Evolutionary conservation across 169 alveolate species (phyloP).

Genomic region (Plasmodium vinckei): DNA sequence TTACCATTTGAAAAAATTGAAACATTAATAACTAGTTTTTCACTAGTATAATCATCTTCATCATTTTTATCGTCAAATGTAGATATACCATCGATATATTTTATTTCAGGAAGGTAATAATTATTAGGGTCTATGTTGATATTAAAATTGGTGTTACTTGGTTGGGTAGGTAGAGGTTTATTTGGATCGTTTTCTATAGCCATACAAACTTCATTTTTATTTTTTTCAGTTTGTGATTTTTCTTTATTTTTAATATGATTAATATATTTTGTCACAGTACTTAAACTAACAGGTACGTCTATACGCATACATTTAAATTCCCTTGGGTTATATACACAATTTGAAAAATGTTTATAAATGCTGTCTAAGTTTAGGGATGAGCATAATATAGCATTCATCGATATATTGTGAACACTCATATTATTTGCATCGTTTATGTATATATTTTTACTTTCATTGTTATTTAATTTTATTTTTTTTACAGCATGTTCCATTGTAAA

Average conservation of each 20-base stretch:
- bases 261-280: constrained; percentile 29
- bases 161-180: background rate
- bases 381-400: constrained; percentile 80
- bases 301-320: constrained; percentile 85
- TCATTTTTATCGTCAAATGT: background rate
- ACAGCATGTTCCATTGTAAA: constrained; percentile 26
- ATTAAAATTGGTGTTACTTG: background rate
- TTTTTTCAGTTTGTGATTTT: background rate
- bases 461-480: constrained; percentile 30
- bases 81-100: background rate
- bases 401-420: constrained; percentile 82
- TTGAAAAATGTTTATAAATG: constrained; percentile 71
- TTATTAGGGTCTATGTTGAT: background rate
- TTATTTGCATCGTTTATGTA: constrained; percentile 52
- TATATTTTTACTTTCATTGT: constrained; percentile 32
- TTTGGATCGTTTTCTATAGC: background rate
- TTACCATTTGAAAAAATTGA: constrained; percentile 86
- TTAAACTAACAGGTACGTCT: constrained; percentile 78
- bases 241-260: constrained; percentile 2
- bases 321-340: constrained; percentile 80
- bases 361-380: constrained; percentile 77
- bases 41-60: background rate
- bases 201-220: background rate
- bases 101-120: background rate
- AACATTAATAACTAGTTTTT: constrained; percentile 78